Percentiles rank a stretch among this genome's conserved stretches.
phyloP scores from a whole-genome alignment of 495 filamentous ascomycete genomes.

The Lasiosphaeriaceae sp. region DNA sequence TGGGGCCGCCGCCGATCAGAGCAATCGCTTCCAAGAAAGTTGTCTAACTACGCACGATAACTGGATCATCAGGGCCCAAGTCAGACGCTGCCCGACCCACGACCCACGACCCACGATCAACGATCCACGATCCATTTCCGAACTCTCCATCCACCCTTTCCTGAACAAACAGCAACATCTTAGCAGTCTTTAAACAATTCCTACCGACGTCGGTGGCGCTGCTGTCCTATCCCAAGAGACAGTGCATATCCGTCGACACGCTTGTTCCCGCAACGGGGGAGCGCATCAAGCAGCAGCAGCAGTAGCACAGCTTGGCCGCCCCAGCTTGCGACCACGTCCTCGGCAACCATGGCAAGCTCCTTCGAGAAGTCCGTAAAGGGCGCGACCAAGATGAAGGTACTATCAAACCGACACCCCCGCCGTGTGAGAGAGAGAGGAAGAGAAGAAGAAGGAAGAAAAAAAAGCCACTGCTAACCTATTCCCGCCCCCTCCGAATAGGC shows the following conservation, averaged over 20 bases:
- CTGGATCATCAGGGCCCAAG: background rate
- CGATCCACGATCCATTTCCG: background rate
- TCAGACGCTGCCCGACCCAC: conserved; percentile 4
- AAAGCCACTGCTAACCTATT: conserved; percentile 42
- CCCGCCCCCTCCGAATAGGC: conserved; percentile 93
- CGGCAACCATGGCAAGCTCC: conserved; percentile 63
- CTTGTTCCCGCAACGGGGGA: background rate
- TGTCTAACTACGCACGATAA: conserved; percentile 12
- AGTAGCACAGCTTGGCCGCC: background rate
- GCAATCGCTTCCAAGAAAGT: background rate
- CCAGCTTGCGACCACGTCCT: conserved; percentile 6
- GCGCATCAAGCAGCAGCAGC: background rate
- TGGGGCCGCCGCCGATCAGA: conserved; percentile 10
- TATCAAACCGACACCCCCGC: conserved; percentile 15
- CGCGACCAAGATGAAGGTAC: conserved; percentile 89
- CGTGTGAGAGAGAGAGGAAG: background rate
- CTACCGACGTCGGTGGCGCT: background rate
- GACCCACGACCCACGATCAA: background rate
- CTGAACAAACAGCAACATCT: background rate
- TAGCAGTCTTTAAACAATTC: background rate
- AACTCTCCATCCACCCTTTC: background rate
- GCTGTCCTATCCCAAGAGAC: background rate
- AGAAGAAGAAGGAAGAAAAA: no score
- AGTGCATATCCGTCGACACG: background rate
- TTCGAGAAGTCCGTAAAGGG: conserved; percentile 94